phyloP scores from a whole-genome alignment of 768 basidiomycete species.

The Mycena indigotica region DNA sequence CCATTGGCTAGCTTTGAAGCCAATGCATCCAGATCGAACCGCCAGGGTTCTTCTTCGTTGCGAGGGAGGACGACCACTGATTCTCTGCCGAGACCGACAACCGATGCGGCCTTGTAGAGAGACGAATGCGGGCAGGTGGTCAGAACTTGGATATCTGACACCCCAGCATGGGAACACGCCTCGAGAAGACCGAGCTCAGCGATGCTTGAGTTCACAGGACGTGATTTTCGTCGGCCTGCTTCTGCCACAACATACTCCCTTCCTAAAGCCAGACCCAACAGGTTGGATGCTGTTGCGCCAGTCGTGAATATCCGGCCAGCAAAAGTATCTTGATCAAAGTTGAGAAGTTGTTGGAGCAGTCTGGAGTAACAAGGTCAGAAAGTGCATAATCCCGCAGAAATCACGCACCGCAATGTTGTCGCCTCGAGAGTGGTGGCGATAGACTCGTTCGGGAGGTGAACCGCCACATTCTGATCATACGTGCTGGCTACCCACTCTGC shows the following conservation, averaged over 20 bases:
- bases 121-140: constrained; percentile 19
- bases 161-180: constrained; percentile 12
- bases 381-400: background rate
- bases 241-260: constrained; percentile 19
- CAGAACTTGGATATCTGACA: constrained; percentile 13
- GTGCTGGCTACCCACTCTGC: constrained; percentile 19
- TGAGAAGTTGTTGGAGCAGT: constrained; percentile 20
- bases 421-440: constrained; percentile 13
- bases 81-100: constrained; percentile 11
- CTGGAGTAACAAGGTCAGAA: background rate
- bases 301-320: constrained; percentile 18
- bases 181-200: constrained; percentile 16
- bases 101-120: constrained; percentile 20
- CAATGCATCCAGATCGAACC: constrained; percentile 15
- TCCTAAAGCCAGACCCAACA: constrained; percentile 17
- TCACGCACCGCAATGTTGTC: constrained; percentile 8
- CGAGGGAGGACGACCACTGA: constrained; percentile 12
- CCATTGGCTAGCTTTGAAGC: constrained; percentile 2
- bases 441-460: constrained; percentile 15
- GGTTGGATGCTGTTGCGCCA: constrained; percentile 16
- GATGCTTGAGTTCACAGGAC: constrained; percentile 9
- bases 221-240: constrained; percentile 10
- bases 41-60: constrained; percentile 16
- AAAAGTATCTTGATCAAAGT: constrained; percentile 6
- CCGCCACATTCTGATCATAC: constrained; percentile 20